phyloP scores from a whole-genome alignment of 768 basidiomycete species.

The Gloeophyllum trabeum region DNA sequence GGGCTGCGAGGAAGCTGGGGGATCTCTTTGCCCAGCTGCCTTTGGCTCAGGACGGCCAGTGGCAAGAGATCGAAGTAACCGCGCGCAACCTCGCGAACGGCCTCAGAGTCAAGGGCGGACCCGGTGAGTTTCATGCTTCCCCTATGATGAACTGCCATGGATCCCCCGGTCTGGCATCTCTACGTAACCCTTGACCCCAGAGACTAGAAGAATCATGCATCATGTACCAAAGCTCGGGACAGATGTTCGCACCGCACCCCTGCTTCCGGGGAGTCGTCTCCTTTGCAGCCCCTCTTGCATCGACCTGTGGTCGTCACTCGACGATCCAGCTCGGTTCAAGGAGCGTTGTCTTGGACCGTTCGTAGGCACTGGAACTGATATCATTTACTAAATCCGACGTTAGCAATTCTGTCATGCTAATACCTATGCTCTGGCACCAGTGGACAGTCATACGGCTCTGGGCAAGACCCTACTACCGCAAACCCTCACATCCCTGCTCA shows the following conservation, averaged over 20 bases:
- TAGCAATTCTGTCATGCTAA: too few species aligned
- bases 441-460: conserved; percentile 60
- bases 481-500: conserved; percentile 50
- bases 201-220: too few species aligned
- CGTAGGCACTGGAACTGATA: too few species aligned
- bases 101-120: conserved; percentile 42
- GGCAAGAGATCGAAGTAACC: conserved; percentile 39
- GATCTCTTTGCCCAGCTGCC: conserved; percentile 21
- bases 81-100: conserved; percentile 51
- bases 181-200: too few species aligned
- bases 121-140: conserved; percentile 27
- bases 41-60: conserved; percentile 22
- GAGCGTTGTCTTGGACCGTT: too few species aligned
- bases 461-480: conserved; percentile 57
- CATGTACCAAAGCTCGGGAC: too few species aligned
- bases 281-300: conserved; percentile 3
- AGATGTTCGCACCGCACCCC: too few species aligned
- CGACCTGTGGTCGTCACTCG: background rate
- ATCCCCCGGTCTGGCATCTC: too few species aligned
- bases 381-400: too few species aligned
- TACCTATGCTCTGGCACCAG: conserved; percentile 23
- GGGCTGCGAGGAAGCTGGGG: conserved; percentile 14
- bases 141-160: too few species aligned
- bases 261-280: too few species aligned
- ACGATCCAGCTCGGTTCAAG: too few species aligned